Base-by-base conservation (phyloP, 257 asterid species). In the Penstemon eatonii region DNA sequence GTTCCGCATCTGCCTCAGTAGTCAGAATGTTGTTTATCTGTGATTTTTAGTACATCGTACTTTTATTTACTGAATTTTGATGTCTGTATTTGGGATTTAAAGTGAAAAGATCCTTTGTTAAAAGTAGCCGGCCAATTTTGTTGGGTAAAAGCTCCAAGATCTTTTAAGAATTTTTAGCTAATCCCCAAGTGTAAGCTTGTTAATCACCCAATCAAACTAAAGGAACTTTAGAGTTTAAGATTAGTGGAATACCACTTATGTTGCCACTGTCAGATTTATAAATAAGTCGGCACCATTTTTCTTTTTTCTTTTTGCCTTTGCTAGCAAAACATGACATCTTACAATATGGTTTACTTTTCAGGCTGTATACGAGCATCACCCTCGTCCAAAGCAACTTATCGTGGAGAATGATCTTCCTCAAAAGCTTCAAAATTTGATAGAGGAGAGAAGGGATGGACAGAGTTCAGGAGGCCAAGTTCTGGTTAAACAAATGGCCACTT, bases 401-500 rank as follows among this genome's bases (percentile, higher is more conserved):
- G 95, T 94, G 77, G 99, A 91, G 87, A 89, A 94, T 51, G 87
- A 94, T 83, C 87, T 94, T 56, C 99, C 96, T 8, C 90, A 80
- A 63, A 87, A 86, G 84, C 97, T 94, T 68, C 93, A 89, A 71
- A 86, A 83, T 85, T 76, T 94, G 85, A 94, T 94, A 0, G 96
- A 89, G 81, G 99, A 94, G 79, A 86, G 99, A 63, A 82, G 99
- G 79, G 96, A 89, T 37, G 99, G 99, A 41, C 96, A 87, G 77
- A 91, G 90, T 77, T 94, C 96, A 5, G 97, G 97, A 50, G 97
- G 96, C 40, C 99, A 94, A 83, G 99, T 94, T 62, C 74, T 94
- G 82, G 99, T 94, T 39, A 94, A 94, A 65, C 99, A 94, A 82
- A 87, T 94, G 99, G 99, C 99, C 1, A 94, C 99, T 52, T 94